phyloP scores from a whole-genome alignment of 495 filamentous ascomycete species.

The Hyaloscypha bicolor region DNA sequence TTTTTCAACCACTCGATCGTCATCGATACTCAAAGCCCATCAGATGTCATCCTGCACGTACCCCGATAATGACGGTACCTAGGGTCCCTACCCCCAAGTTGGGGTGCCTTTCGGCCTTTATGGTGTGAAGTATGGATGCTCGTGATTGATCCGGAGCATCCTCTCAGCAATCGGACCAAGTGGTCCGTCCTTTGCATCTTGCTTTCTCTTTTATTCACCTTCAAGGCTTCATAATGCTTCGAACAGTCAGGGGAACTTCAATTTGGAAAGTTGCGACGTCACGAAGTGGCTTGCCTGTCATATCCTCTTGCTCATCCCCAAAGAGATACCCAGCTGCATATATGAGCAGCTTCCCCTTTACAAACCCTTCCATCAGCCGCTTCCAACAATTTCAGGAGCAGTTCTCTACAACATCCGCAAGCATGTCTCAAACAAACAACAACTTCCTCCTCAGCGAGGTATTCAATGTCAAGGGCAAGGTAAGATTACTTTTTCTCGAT shows the following conservation, averaged over 20 bases:
- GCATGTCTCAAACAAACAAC: constrained; percentile 27
- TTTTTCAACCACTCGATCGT: background rate
- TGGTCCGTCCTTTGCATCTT: background rate
- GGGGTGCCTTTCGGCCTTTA: background rate
- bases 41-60: background rate
- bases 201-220: background rate
- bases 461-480: constrained; percentile 33
- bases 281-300: background rate
- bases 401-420: constrained; percentile 9
- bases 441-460: constrained; percentile 25
- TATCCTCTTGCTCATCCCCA: background rate
- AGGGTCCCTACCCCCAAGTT: background rate
- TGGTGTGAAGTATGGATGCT: background rate
- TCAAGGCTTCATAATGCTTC: background rate
- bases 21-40: background rate
- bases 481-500: background rate
- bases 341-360: background rate
- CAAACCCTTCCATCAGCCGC: background rate
- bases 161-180: background rate
- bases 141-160: background rate
- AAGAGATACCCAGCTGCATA: background rate
- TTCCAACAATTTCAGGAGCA: background rate
- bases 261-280: background rate
- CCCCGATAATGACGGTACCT: background rate
- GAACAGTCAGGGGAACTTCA: background rate